Evolutionary conservation across 371 early-diverging fungal species (phyloP).

Genomic region (Mucor lusitanicus): DNA sequence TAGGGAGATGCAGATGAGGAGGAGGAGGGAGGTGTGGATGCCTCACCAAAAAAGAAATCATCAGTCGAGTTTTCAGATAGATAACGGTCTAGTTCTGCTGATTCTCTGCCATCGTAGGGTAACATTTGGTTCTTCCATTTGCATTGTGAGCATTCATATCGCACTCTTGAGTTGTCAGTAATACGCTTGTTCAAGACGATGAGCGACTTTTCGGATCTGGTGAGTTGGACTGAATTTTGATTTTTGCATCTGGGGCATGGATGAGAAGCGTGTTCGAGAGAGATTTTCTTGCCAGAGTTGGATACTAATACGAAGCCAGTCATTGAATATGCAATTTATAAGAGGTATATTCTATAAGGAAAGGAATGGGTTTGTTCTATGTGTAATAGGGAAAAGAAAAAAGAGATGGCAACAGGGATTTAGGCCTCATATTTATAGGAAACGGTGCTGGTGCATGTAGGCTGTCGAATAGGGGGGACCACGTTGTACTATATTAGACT

Average conservation of each 20-base stretch:
- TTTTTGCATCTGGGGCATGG: conserved; percentile 39
- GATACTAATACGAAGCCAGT: conserved; percentile 28
- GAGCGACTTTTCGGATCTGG: conserved; percentile 37
- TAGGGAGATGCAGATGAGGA: conserved; percentile 4
- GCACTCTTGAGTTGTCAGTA: conserved; percentile 33
- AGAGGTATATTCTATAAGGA: background rate
- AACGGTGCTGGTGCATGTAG: background rate
- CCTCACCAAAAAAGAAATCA: conserved; percentile 16
- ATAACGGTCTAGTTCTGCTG: conserved; percentile 27
- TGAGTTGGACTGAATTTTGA: conserved; percentile 36
- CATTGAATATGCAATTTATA: conserved; percentile 8
- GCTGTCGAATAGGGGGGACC: background rate
- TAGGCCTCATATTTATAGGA: background rate
- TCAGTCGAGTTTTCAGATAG: conserved; percentile 25
- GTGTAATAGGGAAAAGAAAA: background rate
- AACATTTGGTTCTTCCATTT: conserved; percentile 42
- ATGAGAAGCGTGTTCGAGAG: conserved; percentile 38
- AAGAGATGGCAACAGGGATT: background rate
- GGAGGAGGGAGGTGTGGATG: conserved; percentile 16
- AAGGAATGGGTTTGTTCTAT: background rate
- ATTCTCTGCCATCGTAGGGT: conserved; percentile 29
- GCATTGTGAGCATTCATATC: conserved; percentile 44
- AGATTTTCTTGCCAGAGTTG: conserved; percentile 38
- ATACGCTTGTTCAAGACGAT: conserved; percentile 37
- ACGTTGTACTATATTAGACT: background rate